These are phyloP conservation scores for Vanilla planifolia DNA, from an alignment of 106 monocot genomes.

Conservation along the genomic window DNA sequence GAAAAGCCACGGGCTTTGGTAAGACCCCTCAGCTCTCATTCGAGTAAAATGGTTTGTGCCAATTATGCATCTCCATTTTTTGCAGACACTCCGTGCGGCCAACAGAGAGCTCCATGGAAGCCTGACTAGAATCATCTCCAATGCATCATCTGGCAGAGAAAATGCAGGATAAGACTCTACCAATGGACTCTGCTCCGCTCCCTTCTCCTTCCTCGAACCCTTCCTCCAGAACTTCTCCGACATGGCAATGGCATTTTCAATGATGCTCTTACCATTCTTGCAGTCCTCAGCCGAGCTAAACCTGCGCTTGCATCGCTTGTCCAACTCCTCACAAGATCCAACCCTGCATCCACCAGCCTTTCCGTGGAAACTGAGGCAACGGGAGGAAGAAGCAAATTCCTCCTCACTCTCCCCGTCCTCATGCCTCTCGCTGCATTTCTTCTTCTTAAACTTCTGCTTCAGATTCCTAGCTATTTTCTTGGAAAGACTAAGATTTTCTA, in stretches of 20 bases:
- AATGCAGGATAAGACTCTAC: constrained; percentile 8
- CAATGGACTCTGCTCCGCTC: not conserved
- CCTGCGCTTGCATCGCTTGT: constrained; percentile 14
- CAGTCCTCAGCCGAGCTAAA: constrained; percentile 23
- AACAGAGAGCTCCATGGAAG: constrained; percentile 51
- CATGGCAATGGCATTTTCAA: constrained; percentile 14
- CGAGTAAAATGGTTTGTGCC: constrained; percentile 43
- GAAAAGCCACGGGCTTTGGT: constrained; percentile 63
- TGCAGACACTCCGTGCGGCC: constrained; percentile 58
- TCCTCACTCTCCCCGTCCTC: not conserved
- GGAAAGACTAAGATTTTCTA: constrained; percentile 26
- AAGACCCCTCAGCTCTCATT: constrained; percentile 20
- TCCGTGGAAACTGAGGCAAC: constrained; percentile 35
- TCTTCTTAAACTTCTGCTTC: constrained; percentile 25
- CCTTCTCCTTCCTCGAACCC: constrained; percentile 28
- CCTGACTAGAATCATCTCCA: constrained; percentile 62
- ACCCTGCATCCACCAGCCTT: constrained; percentile 60
- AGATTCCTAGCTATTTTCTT: constrained; percentile 13
- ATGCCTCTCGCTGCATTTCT: constrained; percentile 4
- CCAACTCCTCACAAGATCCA: constrained; percentile 59
- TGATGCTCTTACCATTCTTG: constrained; percentile 5
- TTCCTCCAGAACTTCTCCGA: constrained; percentile 33
- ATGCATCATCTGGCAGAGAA: constrained; percentile 63
- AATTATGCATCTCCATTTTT: constrained; percentile 60
- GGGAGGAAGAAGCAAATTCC: constrained; percentile 4